Base-by-base conservation (phyloP, 2,329 filamentous ascomycete genomes). In the Claviceps spartinae region DNA sequence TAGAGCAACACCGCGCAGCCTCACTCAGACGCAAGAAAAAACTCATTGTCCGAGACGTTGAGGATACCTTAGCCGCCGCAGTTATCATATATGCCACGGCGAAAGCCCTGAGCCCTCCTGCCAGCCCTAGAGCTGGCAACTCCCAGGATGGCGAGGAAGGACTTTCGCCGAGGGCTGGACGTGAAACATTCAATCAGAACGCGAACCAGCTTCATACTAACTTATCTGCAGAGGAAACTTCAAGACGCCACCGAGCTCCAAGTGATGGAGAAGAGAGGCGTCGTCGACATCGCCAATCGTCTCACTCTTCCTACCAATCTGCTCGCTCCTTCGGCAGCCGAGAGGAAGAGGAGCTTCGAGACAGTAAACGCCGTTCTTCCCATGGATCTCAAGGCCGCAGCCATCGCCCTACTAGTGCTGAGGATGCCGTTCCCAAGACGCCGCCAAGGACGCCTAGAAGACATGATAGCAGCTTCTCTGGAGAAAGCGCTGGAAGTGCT, bases 41-140 rank as follows among this genome's bases (percentile, higher is more conserved):
- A 53, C 64, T 70, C 53, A 68, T 68, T n/a, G 63, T 74, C 37
- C 69, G 67, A 40, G 64, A 71, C 16, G 72, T 71, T 16, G 75
- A 79, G 60, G 77, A 79, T 53, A 70, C 72, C 37, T 64, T 78
- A 36, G 76, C 76, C 37, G 72, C 76, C 37, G 76, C 73, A 14
- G 76, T 78, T 24, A 69, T 78, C 24, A 70, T 79, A 20, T 76
- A 76, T 55, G 75, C 77, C 41, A 69, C 75, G 8, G 73, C 69
- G 37, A 73, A 74, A 54, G 69, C 67, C 44, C 60, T 77, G 53
- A 73, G 69, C 52, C 70, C 71, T 46, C 65, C 65, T 26, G 61
- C 60, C 34, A 70, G 67, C 58, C 69, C 63, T 8, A 52, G 18
- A 16, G 48, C 47, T 36, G 53, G 26, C 50, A 48, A 30, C 54